Evolutionary conservation across 1,284 basidiomycete species (phyloP).

Genomic region (Pseudozyma hubeiensis): DNA sequence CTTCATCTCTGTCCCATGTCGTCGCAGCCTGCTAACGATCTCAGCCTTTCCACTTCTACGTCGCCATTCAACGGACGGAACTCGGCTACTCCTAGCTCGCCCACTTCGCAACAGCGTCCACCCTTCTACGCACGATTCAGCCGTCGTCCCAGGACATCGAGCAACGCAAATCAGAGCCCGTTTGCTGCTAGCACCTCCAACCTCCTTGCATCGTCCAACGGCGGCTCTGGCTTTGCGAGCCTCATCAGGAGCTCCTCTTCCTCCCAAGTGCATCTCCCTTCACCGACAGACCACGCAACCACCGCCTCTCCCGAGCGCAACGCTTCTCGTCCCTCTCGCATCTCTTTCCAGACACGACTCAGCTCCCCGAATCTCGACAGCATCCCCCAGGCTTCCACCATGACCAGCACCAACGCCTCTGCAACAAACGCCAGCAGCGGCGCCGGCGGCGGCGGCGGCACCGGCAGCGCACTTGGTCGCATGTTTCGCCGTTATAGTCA

Average conservation of each 20-base stretch:
- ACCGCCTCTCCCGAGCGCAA: slow-evolving; percentile 1
- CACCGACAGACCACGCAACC: neutral
- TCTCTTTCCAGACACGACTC: slow-evolving; percentile 9
- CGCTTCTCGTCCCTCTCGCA: slow-evolving; percentile 14
- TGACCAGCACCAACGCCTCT: slow-evolving; percentile 23
- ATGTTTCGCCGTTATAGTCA: slow-evolving; percentile 63
- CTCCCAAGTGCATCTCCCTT: slow-evolving; percentile 27
- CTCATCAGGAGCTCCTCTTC: slow-evolving; percentile 39
- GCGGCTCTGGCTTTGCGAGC: slow-evolving; percentile 17
- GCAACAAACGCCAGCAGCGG: neutral
- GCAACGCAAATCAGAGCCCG: slow-evolving; percentile 14
- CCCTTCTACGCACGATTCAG: slow-evolving; percentile 27
- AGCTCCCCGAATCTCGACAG: slow-evolving; percentile 13
- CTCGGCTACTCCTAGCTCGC: slow-evolving; percentile 6
- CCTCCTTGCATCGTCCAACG: slow-evolving; percentile 17
- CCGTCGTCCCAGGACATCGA: slow-evolving; percentile 32
- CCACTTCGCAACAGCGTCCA: slow-evolving; percentile 3
- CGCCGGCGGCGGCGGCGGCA: slow-evolving; percentile 1
- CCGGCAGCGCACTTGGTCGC: slow-evolving; percentile 52
- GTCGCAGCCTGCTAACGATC: slow-evolving; percentile 12
- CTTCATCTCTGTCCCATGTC: slow-evolving; percentile 14
- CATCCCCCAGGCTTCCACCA: slow-evolving; percentile 10
- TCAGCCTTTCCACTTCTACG: slow-evolving; percentile 7
- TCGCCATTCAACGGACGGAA: neutral
- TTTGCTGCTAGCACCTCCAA: slow-evolving; percentile 48